These are phyloP conservation scores for Camillea tinctor DNA, from an alignment of 2,329 filamentous ascomycete genomes.

Conservation along the genomic window DNA sequence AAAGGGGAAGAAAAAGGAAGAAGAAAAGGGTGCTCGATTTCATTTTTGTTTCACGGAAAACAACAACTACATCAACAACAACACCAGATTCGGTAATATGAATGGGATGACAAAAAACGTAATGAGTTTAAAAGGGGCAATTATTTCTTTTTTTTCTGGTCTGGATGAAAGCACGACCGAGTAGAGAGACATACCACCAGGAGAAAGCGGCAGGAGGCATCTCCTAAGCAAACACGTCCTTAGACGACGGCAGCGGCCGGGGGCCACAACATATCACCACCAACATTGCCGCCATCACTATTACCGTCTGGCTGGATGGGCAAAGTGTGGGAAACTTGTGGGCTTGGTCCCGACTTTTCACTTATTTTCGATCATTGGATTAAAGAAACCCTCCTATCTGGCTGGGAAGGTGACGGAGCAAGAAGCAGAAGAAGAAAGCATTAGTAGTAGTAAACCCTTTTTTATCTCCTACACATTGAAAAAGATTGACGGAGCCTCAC, in stretches of 20 bases:
- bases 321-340: not conserved
- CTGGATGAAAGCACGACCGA: slow-evolving; percentile 2
- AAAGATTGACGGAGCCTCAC: slow-evolving; percentile 33
- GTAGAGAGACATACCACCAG: slow-evolving; percentile 30
- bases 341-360: not conserved
- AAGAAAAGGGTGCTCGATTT: slow-evolving; percentile 4
- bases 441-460: slow-evolving; percentile 7
- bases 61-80: no score
- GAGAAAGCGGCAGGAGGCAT: slow-evolving; percentile 10
- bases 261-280: slow-evolving; percentile 23
- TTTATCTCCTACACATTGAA: slow-evolving; percentile 11
- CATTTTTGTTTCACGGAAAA: not conserved
- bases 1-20: not conserved
- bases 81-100: not conserved
- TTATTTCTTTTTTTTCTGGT: slow-evolving; percentile 1
- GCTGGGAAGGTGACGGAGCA: not conserved
- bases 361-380: slow-evolving; percentile 3
- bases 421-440: not conserved
- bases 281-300: no score
- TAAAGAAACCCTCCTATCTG: not conserved
- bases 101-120: slow-evolving; percentile 3
- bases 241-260: slow-evolving; percentile 15
- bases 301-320: slow-evolving; percentile 17
- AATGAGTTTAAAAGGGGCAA: slow-evolving; percentile 7
- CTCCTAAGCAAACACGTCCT: slow-evolving; percentile 5